phyloP scores from a whole-genome alignment of 2,329 filamentous ascomycete genomes.

The Davidsoniella eucalypti region DNA sequence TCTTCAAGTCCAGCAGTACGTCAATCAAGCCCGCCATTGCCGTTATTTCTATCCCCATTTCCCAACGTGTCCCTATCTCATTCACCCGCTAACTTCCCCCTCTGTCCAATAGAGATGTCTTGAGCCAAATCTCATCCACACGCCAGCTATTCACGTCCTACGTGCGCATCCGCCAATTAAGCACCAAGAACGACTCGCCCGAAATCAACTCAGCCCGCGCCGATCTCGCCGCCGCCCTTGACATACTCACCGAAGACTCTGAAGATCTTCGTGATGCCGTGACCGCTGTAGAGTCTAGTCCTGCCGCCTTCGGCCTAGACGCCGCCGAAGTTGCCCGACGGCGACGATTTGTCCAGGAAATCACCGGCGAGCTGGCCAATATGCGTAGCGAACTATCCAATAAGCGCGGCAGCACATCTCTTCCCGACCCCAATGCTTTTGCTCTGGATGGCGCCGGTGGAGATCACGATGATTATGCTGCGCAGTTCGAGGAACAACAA shows the following conservation, averaged over 20 bases:
- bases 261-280: constrained; percentile 79
- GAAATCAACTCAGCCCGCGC: constrained; percentile 67
- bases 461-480: constrained; percentile 46
- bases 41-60: not conserved
- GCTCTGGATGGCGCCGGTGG: constrained; percentile 30
- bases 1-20: constrained; percentile 55
- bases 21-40: constrained; percentile 7
- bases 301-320: constrained; percentile 73
- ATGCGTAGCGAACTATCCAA: constrained; percentile 62
- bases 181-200: constrained; percentile 53
- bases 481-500: constrained; percentile 76
- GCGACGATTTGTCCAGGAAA: constrained; percentile 69
- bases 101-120: constrained; percentile 53
- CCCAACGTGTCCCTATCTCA: not conserved
- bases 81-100: constrained; percentile 7
- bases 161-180: constrained; percentile 81
- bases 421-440: constrained; percentile 39
- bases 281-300: constrained; percentile 71
- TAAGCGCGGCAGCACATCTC: constrained; percentile 22
- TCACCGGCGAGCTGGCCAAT: constrained; percentile 73
- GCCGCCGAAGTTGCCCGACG: constrained; percentile 67
- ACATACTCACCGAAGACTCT: constrained; percentile 64
- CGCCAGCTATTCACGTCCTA: constrained; percentile 87
- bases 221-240: constrained; percentile 50
- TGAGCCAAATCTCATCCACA: constrained; percentile 62